phyloP scores from a whole-genome alignment of 441 rosid genomes.

The Adansonia rubrostipa region DNA sequence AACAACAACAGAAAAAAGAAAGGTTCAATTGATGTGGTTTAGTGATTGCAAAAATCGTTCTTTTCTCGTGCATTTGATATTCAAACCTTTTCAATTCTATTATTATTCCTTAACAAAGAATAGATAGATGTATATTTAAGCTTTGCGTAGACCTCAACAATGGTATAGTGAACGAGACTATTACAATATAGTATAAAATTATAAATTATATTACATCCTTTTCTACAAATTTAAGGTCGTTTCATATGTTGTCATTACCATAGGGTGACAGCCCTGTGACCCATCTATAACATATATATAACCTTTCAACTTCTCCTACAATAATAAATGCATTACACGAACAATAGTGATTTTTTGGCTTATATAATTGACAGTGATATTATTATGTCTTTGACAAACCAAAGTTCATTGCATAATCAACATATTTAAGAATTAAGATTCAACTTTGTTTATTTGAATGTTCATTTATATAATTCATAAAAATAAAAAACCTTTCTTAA shows the following conservation, averaged over 20 bases:
- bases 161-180: not conserved
- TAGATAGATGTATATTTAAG: not conserved
- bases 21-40: not conserved
- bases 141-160: not conserved
- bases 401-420: slow-evolving; percentile 3
- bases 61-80: slow-evolving; percentile 12
- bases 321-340: slow-evolving; percentile 44
- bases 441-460: not conserved
- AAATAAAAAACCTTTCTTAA: not conserved
- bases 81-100: slow-evolving; percentile 5
- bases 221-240: slow-evolving; percentile 27
- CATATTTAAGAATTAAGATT: not conserved
- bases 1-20: not conserved
- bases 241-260: slow-evolving; percentile 25
- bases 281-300: not conserved
- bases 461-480: slow-evolving; percentile 1
- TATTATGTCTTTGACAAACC: not conserved
- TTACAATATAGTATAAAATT: not conserved
- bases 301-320: slow-evolving; percentile 22
- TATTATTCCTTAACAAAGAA: not conserved
- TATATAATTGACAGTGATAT: slow-evolving; percentile 2
- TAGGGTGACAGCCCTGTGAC: slow-evolving; percentile 25
- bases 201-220: not conserved
- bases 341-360: slow-evolving; percentile 29
- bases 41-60: slow-evolving; percentile 7